Percentiles rank a stretch among this genome's conserved stretches.
Evolutionary conservation across 805 yeast genomes (phyloP).

Genomic region (Maudiozyma bulderi): DNA sequence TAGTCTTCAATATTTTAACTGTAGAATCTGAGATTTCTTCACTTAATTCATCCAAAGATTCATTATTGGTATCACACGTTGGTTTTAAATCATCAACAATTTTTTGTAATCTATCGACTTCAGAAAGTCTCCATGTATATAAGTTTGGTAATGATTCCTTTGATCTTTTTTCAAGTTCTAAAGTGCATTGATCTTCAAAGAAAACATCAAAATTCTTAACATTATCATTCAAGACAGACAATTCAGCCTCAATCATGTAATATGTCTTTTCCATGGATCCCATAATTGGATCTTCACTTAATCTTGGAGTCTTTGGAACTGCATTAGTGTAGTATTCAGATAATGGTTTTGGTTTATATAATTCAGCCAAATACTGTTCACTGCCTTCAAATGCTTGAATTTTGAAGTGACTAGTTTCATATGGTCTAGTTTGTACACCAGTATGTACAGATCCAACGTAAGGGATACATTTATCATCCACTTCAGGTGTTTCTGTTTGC

Average conservation of each 20-base stretch:
- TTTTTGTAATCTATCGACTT: slow-evolving; percentile 12
- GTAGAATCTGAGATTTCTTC: slow-evolving; percentile 1
- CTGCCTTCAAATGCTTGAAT: slow-evolving; percentile 28
- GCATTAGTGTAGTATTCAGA: slow-evolving; percentile 18
- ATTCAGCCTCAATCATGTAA: slow-evolving; percentile 26
- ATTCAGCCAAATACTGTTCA: slow-evolving; percentile 24
- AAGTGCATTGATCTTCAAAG: slow-evolving; percentile 28
- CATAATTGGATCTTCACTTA: slow-evolving; percentile 11
- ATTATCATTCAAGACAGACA: slow-evolving; percentile 27
- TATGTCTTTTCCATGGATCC: slow-evolving; percentile 21
- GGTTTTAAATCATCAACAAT: slow-evolving; percentile 4
- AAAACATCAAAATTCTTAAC: slow-evolving; percentile 19
- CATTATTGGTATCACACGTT: not conserved
- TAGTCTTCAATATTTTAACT: not conserved
- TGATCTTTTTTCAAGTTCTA: slow-evolving; percentile 20
- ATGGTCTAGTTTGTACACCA: slow-evolving; percentile 1
- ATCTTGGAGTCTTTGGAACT: slow-evolving; percentile 4
- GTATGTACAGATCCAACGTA: not conserved
- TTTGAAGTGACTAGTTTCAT: slow-evolving; percentile 6
- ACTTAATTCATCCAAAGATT: slow-evolving; percentile 1
- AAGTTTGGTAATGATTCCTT: slow-evolving; percentile 19
- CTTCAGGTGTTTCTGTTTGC: slow-evolving; percentile 10
- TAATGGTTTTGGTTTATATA: slow-evolving; percentile 14
- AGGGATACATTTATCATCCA: slow-evolving; percentile 13
- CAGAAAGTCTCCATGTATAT: slow-evolving; percentile 33